Evolutionary conservation across 2,329 filamentous ascomycete genomes (phyloP).

Genomic region (Orbilia blumenaviensis): DNA sequence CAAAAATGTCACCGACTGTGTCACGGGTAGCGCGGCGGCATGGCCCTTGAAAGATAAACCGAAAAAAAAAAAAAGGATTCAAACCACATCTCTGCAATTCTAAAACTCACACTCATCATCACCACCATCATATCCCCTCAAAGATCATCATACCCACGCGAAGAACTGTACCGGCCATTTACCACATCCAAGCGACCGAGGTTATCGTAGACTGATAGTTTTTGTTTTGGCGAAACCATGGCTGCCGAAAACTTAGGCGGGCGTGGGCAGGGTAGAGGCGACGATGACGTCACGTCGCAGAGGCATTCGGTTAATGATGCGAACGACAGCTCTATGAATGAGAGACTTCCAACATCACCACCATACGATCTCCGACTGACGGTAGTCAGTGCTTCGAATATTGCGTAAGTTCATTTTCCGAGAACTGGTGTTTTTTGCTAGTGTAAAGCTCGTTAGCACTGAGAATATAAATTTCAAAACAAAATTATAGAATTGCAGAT

Average conservation of each 20-base stretch:
- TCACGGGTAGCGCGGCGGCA: not conserved
- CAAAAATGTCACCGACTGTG: not conserved
- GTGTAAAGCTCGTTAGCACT: not conserved
- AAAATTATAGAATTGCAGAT: conserved; percentile 39
- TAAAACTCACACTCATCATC: not conserved
- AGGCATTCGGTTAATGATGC: conserved; percentile 9
- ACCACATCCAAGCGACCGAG: not conserved
- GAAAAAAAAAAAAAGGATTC: not conserved
- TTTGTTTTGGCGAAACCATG: not conserved
- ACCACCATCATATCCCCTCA: not conserved
- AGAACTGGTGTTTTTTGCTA: not conserved
- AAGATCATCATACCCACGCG: not conserved
- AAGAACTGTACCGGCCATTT: too few species aligned
- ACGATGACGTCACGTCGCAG: conserved; percentile 46
- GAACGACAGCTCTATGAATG: not conserved
- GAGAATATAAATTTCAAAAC: not conserved
- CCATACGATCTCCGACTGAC: conserved; percentile 39
- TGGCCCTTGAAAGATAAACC: not conserved
- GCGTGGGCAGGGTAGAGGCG: not conserved
- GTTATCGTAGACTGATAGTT: not conserved
- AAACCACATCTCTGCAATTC: not conserved
- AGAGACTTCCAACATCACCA: conserved; percentile 11
- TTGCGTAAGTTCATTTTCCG: conserved; percentile 17
- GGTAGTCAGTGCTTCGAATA: conserved; percentile 35
- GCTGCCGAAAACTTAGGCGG: not conserved